These are phyloP conservation scores for Colletotrichum gloeosporioides DNA, from an alignment of 2,329 filamentous ascomycete species.

Conservation along the genomic window DNA sequence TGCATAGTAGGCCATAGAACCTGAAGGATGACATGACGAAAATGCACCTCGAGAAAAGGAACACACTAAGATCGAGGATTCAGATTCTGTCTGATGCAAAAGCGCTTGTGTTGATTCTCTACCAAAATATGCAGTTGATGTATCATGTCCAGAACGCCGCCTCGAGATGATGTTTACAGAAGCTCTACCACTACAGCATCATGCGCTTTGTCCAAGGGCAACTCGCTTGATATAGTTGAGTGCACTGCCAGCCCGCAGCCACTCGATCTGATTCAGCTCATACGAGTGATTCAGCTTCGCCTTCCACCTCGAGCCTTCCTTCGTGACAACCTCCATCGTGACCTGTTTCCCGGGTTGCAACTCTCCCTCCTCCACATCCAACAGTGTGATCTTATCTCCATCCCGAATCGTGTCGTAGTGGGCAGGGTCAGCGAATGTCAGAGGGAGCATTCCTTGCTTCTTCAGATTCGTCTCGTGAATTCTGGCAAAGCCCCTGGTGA, in stretches of 20 bases:
- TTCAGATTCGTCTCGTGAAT: constrained; percentile 95
- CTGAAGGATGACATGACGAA: neutral
- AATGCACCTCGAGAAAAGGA: neutral
- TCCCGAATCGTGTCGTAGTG: constrained; percentile 75
- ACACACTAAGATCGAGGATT: neutral
- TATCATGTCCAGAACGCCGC: neutral
- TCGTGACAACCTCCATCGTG: constrained; percentile 31
- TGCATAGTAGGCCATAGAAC: neutral
- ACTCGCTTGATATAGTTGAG: constrained; percentile 35
- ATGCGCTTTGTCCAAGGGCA: neutral
- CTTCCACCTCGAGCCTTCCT: constrained; percentile 30
- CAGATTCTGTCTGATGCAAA: neutral
- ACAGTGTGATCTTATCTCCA: constrained; percentile 1
- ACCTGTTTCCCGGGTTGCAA: constrained; percentile 32
- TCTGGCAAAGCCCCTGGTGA: constrained; percentile 82
- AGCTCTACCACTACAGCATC: neutral
- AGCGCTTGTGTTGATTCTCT: neutral
- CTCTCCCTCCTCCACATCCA: constrained; percentile 19
- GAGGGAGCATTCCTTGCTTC: constrained; percentile 67
- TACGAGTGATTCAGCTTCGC: constrained; percentile 36
- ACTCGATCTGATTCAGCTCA: constrained; percentile 34
- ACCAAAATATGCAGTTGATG: neutral
- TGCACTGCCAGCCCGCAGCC: constrained; percentile 38
- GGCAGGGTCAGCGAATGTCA: constrained; percentile 74
- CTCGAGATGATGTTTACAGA: neutral